phyloP scores from a whole-genome alignment of 805 yeast genomes.

The Candida nemodendra region DNA sequence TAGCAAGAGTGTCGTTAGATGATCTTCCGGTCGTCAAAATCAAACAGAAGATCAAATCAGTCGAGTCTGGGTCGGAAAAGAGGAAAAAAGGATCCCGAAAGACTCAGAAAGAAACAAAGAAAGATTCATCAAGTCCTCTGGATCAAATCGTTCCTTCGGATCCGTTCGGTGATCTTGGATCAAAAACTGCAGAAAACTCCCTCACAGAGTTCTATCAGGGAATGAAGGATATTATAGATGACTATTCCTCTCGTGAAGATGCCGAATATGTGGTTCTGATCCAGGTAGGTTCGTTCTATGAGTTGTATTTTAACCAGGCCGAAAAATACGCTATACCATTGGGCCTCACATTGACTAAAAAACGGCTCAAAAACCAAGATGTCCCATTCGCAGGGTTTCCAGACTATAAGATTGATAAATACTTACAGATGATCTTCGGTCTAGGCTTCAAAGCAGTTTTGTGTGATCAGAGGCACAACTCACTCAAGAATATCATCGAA shows the following conservation, averaged over 20 bases:
- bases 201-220: conserved; percentile 32
- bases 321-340: conserved; percentile 64
- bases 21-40: not conserved
- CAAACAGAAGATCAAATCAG: not conserved
- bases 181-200: conserved; percentile 17
- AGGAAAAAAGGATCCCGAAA: not conserved
- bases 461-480: conserved; percentile 59
- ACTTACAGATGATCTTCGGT: conserved; percentile 69
- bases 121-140: no score
- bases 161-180: conserved; percentile 18
- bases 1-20: not conserved
- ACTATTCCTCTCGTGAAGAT: conserved; percentile 21
- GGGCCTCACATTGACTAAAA: conserved; percentile 67
- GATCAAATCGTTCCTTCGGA: no score
- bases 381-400: conserved; percentile 95
- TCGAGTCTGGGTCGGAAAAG: not conserved
- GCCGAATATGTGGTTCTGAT: conserved; percentile 56
- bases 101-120: not conserved
- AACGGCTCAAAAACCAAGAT: conserved; percentile 42
- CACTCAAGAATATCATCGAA: conserved; percentile 39
- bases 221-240: conserved; percentile 28
- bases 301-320: conserved; percentile 88
- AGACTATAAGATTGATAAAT: conserved; percentile 62
- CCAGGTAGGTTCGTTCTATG: conserved; percentile 87
- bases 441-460: conserved; percentile 72